These are phyloP conservation scores for Aureobasidium subglaciale DNA, from an alignment of 2,329 filamentous ascomycete genomes.

Conservation along the genomic window DNA sequence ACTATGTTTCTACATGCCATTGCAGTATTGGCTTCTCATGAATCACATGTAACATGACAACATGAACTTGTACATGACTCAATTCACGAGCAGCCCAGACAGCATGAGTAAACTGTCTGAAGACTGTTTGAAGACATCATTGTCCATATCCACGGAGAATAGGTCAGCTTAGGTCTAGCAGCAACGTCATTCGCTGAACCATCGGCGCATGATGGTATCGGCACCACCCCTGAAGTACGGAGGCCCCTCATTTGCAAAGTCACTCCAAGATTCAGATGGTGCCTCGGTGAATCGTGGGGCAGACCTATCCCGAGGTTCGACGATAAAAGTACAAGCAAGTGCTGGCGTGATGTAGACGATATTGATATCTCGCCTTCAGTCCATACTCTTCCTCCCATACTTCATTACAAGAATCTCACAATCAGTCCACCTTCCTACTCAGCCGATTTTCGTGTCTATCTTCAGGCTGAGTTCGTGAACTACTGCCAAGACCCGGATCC, in stretches of 20 bases:
- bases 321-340: neutral
- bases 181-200: neutral
- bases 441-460: neutral
- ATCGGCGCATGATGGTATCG: slow-evolving; percentile 6
- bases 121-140: too few relatives aligned
- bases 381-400: neutral
- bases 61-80: too few relatives aligned
- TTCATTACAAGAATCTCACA: neutral
- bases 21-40: too few relatives aligned
- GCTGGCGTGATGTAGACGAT: slow-evolving; percentile 2
- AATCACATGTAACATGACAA: too few relatives aligned
- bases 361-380: neutral
- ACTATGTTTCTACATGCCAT: neutral
- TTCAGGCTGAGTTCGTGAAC: slow-evolving; percentile 6
- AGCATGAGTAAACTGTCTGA: too few relatives aligned
- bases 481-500: neutral
- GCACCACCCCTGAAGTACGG: too few relatives aligned
- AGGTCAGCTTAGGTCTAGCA: neutral
- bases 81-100: too few relatives aligned
- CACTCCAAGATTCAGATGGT: too few relatives aligned
- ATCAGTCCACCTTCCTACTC: neutral
- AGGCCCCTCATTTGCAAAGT: too few relatives aligned
- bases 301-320: slow-evolving; percentile 12
- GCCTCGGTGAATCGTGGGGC: slow-evolving; percentile 4
- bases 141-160: neutral